Evolutionary conservation across 2,329 filamentous ascomycete genomes (phyloP).

Genomic region (Fusarium goolgardi): DNA sequence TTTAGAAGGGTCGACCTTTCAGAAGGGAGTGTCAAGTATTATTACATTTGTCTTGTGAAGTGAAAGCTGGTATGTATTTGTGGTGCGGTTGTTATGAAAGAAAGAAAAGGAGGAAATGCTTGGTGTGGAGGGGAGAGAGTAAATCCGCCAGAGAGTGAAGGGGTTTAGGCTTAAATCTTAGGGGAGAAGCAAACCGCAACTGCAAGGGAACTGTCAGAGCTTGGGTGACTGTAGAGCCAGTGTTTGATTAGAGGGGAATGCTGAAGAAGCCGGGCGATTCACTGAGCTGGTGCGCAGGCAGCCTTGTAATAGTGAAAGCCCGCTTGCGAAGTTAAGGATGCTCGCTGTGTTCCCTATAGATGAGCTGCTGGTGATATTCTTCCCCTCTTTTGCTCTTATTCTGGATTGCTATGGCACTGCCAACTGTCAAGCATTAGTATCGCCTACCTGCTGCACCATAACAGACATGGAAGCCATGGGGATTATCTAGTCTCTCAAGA

Average conservation of each 20-base stretch:
- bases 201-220: constrained; percentile 6
- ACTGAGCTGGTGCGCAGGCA: neutral
- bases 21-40: neutral
- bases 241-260: constrained; percentile 2
- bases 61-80: neutral
- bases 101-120: neutral
- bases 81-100: neutral
- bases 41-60: constrained; percentile 1
- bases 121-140: constrained; percentile 9
- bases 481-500: too few species aligned
- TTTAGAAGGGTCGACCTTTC: neutral
- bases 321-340: neutral
- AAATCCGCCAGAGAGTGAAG: neutral
- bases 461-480: neutral
- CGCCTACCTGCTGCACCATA: neutral
- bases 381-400: neutral
- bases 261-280: neutral
- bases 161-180: constrained; percentile 2
- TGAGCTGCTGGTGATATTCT: neutral
- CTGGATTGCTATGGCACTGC: constrained; percentile 2
- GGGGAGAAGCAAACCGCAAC: constrained; percentile 6
- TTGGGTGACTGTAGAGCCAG: neutral
- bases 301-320: neutral
- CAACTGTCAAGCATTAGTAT: neutral
- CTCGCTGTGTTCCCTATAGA: neutral